These are phyloP conservation scores for Tephrocybe rancida DNA, from an alignment of 768 basidiomycete species.

Conservation along the genomic window DNA sequence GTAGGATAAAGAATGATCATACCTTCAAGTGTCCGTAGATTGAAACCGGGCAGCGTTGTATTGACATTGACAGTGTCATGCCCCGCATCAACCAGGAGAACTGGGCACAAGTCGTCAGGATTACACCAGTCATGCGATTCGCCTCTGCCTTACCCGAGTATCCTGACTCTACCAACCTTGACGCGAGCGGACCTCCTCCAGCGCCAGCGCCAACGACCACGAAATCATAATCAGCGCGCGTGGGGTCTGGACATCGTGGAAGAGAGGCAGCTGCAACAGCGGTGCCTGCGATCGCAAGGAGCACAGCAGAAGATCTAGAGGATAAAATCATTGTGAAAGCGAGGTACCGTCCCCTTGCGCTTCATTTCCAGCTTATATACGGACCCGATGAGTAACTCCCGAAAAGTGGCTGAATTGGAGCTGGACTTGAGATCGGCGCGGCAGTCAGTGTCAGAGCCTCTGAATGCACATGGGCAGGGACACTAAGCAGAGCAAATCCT, in stretches of 20 bases:
- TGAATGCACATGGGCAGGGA: background rate
- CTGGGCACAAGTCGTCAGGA: slow-evolving; percentile 8
- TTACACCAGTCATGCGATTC: background rate
- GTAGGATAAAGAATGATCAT: background rate
- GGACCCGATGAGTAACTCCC: no score
- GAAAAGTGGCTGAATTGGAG: no score
- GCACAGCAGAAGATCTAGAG: background rate
- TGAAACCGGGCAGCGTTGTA: slow-evolving; percentile 27
- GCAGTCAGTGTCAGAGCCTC: background rate
- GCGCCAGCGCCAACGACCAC: slow-evolving; percentile 26
- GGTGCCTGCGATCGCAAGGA: background rate
- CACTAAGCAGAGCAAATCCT: no score
- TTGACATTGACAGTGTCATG: slow-evolving; percentile 25
- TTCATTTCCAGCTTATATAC: background rate
- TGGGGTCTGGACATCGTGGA: slow-evolving; percentile 1
- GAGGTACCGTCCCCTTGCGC: background rate
- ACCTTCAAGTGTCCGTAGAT: slow-evolving; percentile 26
- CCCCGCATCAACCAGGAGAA: slow-evolving; percentile 30
- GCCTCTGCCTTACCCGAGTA: slow-evolving; percentile 18
- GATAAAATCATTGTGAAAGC: background rate
- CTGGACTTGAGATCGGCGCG: no score
- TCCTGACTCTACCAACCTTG: slow-evolving; percentile 21
- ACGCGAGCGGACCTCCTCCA: slow-evolving; percentile 25
- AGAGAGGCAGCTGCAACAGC: slow-evolving; percentile 3
- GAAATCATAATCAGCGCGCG: slow-evolving; percentile 21